Conservation (phyloP, 805 yeast species). For the Yarrowia sp. region DNA sequence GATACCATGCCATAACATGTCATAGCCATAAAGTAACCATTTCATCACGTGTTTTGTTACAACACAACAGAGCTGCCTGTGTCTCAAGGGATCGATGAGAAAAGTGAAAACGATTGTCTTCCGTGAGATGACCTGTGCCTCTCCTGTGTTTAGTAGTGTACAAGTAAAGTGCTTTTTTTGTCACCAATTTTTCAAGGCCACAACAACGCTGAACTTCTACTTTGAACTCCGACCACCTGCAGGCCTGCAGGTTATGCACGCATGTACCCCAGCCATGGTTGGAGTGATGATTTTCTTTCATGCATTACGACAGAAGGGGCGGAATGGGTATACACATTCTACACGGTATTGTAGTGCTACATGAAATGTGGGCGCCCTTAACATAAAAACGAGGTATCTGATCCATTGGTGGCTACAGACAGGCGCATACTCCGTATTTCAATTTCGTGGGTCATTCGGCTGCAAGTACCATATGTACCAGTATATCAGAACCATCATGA, state of each 20-base stretch:
- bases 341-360: not conserved
- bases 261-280: slow-evolving; percentile 1
- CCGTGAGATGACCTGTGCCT: not conserved
- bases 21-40: too few species aligned
- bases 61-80: too few species aligned
- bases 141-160: not conserved
- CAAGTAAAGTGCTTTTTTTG: not conserved
- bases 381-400: too few species aligned
- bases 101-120: not conserved
- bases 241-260: slow-evolving; percentile 7
- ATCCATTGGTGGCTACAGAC: too few species aligned
- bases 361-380: not conserved
- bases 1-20: too few species aligned
- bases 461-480: too few species aligned
- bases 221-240: slow-evolving; percentile 12
- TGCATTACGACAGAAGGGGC: slow-evolving; percentile 1
- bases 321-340: not conserved
- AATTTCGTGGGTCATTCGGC: too few species aligned
- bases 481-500: too few species aligned
- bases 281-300: not conserved
- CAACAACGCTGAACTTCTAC: not conserved
- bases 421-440: too few species aligned
- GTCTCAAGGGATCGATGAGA: not conserved
- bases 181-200: not conserved
- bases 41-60: too few species aligned